Percentiles rank a stretch among this genome's conserved stretches.
Conservation (phyloP, 2,329 filamentous ascomycete genomes). For the Fusarium sp. region DNA sequence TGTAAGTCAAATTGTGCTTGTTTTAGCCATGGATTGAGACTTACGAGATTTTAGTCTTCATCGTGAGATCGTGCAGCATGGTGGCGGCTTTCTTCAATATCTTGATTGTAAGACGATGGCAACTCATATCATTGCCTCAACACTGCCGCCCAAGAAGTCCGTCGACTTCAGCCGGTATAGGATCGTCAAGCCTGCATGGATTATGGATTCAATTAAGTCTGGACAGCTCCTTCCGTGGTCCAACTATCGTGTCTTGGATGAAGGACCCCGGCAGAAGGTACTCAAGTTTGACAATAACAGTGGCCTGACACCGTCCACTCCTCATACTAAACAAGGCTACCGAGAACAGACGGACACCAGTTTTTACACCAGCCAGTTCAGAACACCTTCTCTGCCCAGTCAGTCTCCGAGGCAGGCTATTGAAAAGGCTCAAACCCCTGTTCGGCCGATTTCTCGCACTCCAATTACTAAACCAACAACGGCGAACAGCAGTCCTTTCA, state of each 20-base stretch:
- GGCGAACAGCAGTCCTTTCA: conserved; percentile 4
- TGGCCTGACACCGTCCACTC: conserved; percentile 72
- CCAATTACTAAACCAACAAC: not conserved
- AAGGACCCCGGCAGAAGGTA: conserved; percentile 83
- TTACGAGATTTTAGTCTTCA: conserved; percentile 65
- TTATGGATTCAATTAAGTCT: conserved; percentile 86
- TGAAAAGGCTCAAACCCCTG: conserved; percentile 43
- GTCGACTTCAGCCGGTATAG: conserved; percentile 88
- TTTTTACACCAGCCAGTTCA: conserved; percentile 82
- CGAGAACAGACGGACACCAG: conserved; percentile 81
- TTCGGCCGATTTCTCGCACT: not conserved
- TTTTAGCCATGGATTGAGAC: not conserved
- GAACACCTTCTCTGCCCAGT: conserved; percentile 47
- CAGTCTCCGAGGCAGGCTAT: conserved; percentile 44
- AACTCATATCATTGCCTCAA: conserved; percentile 94
- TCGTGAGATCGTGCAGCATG: conserved; percentile 86
- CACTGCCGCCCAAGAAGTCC: conserved; percentile 89
- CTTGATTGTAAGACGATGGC: conserved; percentile 93
- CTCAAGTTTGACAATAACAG: conserved; percentile 69
- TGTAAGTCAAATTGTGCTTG: conserved; percentile 55
- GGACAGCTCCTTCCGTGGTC: conserved; percentile 87
- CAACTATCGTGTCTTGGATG: conserved; percentile 83
- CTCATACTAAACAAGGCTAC: conserved; percentile 69
- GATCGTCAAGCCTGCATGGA: conserved; percentile 94
- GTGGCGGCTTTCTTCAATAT: conserved; percentile 95